These are phyloP conservation scores for Pyricularia pennisetigena DNA, from an alignment of 2,329 filamentous ascomycete genomes.

Conservation along the genomic window DNA sequence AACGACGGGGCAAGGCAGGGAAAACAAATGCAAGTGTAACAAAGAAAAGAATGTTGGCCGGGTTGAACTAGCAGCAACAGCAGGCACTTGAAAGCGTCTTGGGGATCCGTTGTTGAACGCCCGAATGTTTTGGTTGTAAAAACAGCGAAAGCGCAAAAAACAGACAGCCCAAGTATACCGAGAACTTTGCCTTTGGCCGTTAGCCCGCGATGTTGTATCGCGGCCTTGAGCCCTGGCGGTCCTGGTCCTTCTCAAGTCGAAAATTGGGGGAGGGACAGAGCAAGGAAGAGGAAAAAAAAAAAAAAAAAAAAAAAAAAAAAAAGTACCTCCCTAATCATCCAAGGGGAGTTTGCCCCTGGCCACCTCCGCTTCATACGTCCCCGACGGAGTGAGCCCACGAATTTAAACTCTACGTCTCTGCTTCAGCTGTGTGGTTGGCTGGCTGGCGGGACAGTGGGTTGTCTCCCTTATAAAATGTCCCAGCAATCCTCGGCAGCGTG, in stretches of 20 bases:
- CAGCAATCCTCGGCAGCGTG: constrained; percentile 95
- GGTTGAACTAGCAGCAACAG: constrained; percentile 54
- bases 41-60: constrained; percentile 27
- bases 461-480: constrained; percentile 65
- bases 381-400: background rate
- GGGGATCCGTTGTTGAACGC: constrained; percentile 65
- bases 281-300: constrained; percentile 6
- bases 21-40: background rate
- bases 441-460: background rate
- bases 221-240: constrained; percentile 29
- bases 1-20: background rate
- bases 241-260: constrained; percentile 8
- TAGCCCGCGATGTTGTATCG: constrained; percentile 65
- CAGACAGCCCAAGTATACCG: constrained; percentile 50
- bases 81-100: constrained; percentile 49
- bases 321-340: background rate
- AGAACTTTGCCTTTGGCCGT: constrained; percentile 26
- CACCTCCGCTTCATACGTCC: background rate
- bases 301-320: constrained; percentile 4
- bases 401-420: background rate
- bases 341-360: background rate
- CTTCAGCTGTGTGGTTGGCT: background rate
- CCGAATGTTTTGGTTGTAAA: constrained; percentile 76
- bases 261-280: constrained; percentile 8
- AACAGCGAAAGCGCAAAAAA: constrained; percentile 66